Conservation (phyloP, 371 early-diverging fungal genomes). For the Mucor indicus region DNA sequence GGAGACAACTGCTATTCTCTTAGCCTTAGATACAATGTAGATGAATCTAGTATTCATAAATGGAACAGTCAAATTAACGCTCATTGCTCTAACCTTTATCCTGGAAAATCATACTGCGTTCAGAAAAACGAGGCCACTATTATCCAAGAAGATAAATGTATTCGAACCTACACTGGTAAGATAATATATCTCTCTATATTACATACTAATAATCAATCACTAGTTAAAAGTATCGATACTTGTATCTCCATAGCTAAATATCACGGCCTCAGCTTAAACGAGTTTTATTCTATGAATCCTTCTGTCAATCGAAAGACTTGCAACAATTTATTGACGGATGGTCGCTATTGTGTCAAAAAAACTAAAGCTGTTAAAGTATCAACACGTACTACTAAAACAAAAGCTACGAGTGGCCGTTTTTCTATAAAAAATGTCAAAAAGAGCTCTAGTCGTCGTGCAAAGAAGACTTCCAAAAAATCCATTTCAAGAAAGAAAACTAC, state of each 20-base stretch:
- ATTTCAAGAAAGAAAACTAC: conserved; percentile 10
- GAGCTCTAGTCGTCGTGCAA: too few species aligned
- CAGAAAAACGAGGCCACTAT: conserved; percentile 4
- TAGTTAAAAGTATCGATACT: conserved; percentile 34
- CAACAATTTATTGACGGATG: conserved; percentile 34
- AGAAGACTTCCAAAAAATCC: conserved; percentile 11
- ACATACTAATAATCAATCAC: too few species aligned
- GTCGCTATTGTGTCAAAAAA: conserved; percentile 37
- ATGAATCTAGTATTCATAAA: conserved; percentile 16
- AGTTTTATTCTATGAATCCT: conserved; percentile 36
- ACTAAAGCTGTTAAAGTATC: too few species aligned
- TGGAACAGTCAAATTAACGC: conserved; percentile 38
- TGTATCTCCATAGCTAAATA: conserved; percentile 34
- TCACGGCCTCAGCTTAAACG: conserved; percentile 19
- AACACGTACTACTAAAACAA: too few species aligned
- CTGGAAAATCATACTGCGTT: conserved; percentile 43
- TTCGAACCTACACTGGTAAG: conserved; percentile 9
- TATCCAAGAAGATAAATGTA: conserved; percentile 6
- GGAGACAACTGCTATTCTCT: conserved; percentile 34
- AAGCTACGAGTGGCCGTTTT: too few species aligned
- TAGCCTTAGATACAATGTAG: conserved; percentile 27
- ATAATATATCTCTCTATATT: too few species aligned
- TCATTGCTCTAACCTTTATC: conserved; percentile 33
- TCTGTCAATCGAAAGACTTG: conserved; percentile 28
- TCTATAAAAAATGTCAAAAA: too few species aligned